phyloP scores from a whole-genome alignment of 2,329 filamentous ascomycete genomes.

The Didymella pomorum region DNA sequence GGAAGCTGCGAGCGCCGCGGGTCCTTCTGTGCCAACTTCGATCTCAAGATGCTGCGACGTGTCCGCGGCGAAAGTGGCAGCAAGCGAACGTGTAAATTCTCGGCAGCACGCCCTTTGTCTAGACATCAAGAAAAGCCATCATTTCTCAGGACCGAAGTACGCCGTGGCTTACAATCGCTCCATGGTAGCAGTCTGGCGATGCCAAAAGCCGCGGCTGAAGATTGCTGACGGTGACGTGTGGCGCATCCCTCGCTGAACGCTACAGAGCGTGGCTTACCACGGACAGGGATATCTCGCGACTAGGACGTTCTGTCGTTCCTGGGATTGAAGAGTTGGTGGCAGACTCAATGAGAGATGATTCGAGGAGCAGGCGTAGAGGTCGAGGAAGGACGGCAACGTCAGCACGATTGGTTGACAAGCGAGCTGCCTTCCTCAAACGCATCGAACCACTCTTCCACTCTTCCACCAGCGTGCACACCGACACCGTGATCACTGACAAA shows the following conservation, averaged over 20 bases:
- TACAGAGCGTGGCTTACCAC: not conserved
- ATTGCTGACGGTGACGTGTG: not conserved
- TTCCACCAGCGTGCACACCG: no score
- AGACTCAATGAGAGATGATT: not conserved
- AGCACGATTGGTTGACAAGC: not conserved
- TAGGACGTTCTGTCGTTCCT: not conserved
- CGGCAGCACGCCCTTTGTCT: not conserved
- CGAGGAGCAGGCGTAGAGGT: not conserved
- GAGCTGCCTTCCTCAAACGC: not conserved
- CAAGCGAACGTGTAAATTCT: no score
- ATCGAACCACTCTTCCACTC: not conserved
- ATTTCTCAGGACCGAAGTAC: not conserved
- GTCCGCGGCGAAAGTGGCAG: not conserved
- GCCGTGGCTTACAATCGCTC: not conserved
- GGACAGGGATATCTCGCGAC: not conserved
- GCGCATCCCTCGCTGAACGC: not conserved
- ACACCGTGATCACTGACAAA: no score
- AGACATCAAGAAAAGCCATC: not conserved
- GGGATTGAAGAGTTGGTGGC: not conserved
- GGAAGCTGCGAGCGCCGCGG: not conserved
- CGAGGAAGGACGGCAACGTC: constrained; percentile 4
- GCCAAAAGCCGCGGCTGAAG: not conserved
- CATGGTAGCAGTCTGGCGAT: not conserved
- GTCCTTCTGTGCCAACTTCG: not conserved
- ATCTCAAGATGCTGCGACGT: not conserved